Evolutionary conservation across 805 yeast species (phyloP).

Genomic region (Starmerella geochares): DNA sequence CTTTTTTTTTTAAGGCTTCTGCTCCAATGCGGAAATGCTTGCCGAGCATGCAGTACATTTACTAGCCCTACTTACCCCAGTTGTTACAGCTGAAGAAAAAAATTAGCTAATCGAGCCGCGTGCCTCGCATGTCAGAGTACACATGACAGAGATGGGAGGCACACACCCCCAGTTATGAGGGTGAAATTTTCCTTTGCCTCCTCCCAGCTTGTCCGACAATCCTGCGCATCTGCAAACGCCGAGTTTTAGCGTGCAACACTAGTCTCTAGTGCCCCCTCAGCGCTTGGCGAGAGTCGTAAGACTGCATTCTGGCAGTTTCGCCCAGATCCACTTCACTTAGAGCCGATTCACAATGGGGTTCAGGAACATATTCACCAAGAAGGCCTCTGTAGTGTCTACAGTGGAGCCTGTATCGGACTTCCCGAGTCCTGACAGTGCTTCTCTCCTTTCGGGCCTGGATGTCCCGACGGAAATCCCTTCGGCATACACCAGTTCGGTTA

Average conservation of each 20-base stretch:
- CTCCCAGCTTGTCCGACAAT: not conserved
- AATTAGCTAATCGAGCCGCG: constrained; percentile 6
- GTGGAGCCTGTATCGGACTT: not conserved
- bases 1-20: too few relatives aligned
- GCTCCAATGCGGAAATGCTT: not conserved
- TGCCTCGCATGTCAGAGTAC: not conserved
- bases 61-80: not conserved
- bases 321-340: not conserved
- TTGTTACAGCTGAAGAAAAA: not conserved
- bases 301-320: constrained; percentile 4
- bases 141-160: not conserved
- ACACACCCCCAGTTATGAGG: not conserved
- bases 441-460: not conserved
- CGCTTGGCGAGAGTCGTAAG: constrained; percentile 18
- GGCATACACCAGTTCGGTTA: not conserved
- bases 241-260: constrained; percentile 5
- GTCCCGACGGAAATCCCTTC: not conserved
- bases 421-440: not conserved
- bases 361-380: constrained; percentile 16
- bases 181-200: constrained; percentile 3
- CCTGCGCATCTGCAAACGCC: constrained; percentile 5
- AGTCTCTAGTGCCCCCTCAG: constrained; percentile 5
- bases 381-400: not conserved
- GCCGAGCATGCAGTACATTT: not conserved
- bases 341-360: constrained; percentile 15